Evolutionary conservation across 2,329 filamentous ascomycete species (phyloP).

Genomic region (Elsinoe ampelina): DNA sequence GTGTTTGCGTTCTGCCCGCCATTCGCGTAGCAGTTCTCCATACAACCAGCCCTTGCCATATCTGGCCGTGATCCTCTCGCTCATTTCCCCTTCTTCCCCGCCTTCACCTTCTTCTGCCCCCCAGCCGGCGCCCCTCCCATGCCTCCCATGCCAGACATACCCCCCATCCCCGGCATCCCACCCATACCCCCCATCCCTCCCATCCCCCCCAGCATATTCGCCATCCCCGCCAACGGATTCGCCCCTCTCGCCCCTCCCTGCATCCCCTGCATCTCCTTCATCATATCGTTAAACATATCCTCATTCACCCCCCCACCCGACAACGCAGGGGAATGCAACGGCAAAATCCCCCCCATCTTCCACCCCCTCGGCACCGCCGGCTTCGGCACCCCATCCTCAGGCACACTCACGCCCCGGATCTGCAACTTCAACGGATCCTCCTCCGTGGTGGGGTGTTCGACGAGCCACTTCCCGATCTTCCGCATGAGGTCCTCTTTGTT

Average conservation of each 20-base stretch:
- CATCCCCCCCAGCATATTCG: slow-evolving; percentile 23
- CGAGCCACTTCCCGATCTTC: slow-evolving; percentile 66
- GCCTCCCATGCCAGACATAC: slow-evolving; percentile 15
- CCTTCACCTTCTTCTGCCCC: slow-evolving; percentile 25
- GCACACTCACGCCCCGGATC: slow-evolving; percentile 66
- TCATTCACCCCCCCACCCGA: slow-evolving; percentile 90
- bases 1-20: too few relatives aligned
- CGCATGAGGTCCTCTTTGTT: slow-evolving; percentile 56
- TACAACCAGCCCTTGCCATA: too few relatives aligned
- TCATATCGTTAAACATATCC: slow-evolving; percentile 92
- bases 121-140: slow-evolving; percentile 10
- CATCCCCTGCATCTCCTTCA: slow-evolving; percentile 73
- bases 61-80: too few relatives aligned
- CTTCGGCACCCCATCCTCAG: slow-evolving; percentile 47
- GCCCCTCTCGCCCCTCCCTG: slow-evolving; percentile 18
- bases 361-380: slow-evolving; percentile 67
- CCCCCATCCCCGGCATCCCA: not conserved
- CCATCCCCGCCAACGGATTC: slow-evolving; percentile 25
- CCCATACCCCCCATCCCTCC: slow-evolving; percentile 14
- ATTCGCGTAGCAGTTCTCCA: too few relatives aligned
- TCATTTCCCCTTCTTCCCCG: slow-evolving; percentile 22
- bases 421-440: slow-evolving; percentile 60
- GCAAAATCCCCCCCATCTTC: slow-evolving; percentile 79
- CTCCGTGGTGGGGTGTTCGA: slow-evolving; percentile 67
- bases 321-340: slow-evolving; percentile 79